Percentiles rank a stretch among this genome's conserved stretches.
phyloP scores from a whole-genome alignment of 2,329 filamentous ascomycete genomes.

The Apiospora marii region DNA sequence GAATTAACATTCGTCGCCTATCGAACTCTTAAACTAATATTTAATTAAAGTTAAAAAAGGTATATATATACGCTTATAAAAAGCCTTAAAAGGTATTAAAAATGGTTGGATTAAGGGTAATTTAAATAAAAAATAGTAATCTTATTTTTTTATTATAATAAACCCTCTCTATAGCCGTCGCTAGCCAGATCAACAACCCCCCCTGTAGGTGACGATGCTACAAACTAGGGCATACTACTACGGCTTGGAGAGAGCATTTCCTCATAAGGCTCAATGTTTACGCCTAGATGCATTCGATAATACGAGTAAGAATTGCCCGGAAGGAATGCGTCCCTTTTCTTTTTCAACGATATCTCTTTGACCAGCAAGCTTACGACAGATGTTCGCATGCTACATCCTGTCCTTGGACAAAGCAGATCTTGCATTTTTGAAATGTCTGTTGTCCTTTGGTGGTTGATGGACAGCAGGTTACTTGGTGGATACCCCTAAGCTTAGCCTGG shows the following conservation, averaged over 20 bases:
- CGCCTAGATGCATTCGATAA: neutral
- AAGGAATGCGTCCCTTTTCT: neutral
- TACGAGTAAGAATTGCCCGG: neutral
- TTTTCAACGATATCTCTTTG: neutral
- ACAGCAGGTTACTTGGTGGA: neutral
- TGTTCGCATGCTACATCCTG: neutral
- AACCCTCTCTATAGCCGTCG: too few relatives aligned
- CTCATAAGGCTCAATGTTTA: neutral
- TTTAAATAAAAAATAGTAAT: too few relatives aligned
- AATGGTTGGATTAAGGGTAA: too few relatives aligned
- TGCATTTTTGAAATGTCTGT: neutral
- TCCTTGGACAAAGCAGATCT: conserved; percentile 10
- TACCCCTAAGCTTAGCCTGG: conserved; percentile 10
- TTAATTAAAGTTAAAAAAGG: too few relatives aligned
- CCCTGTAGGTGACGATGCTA: conserved; percentile 11
- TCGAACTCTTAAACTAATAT: too few relatives aligned
- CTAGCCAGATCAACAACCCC: neutral
- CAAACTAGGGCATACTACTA: neutral
- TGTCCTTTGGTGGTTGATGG: neutral
- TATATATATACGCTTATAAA: too few relatives aligned
- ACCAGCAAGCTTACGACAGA: neutral
- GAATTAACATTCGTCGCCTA: too few relatives aligned
- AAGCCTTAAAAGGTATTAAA: too few relatives aligned
- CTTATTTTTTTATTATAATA: too few relatives aligned
- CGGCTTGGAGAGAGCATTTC: too few relatives aligned